A percentile compares a stretch with the other conserved stretches of the same genome.
Evolutionary conservation across 2,329 filamentous ascomycete species (phyloP).

Genomic region (Aspergillus melleus): DNA sequence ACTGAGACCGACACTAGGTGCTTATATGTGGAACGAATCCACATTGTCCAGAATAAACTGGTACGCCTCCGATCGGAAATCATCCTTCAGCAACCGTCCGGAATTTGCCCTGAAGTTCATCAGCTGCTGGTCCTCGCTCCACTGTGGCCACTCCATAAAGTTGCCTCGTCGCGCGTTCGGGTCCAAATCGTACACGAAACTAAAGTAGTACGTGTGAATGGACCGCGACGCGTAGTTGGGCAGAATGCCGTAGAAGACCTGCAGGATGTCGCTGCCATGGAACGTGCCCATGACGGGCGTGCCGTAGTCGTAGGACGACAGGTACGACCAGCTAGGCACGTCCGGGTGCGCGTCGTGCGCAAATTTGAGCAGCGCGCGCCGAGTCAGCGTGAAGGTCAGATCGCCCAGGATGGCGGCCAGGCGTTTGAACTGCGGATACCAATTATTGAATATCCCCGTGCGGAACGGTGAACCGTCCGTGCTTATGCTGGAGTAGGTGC

Average conservation of each 20-base stretch:
- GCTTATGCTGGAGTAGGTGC: slow-evolving; percentile 60
- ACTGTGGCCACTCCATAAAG: slow-evolving; percentile 56
- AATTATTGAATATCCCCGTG: slow-evolving; percentile 66
- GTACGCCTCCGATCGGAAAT: slow-evolving; percentile 50
- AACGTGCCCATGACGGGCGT: slow-evolving; percentile 74
- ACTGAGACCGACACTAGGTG: slow-evolving; percentile 6
- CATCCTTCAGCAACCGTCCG: slow-evolving; percentile 45
- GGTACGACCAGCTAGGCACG: slow-evolving; percentile 72
- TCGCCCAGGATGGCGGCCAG: slow-evolving; percentile 75
- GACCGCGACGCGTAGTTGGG: slow-evolving; percentile 62
- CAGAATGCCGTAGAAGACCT: slow-evolving; percentile 66
- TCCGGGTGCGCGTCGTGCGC: slow-evolving; percentile 51
- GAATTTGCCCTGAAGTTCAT: slow-evolving; percentile 48
- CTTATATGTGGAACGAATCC: slow-evolving; percentile 23
- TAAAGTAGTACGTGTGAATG: slow-evolving; percentile 69
- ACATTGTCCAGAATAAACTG: slow-evolving; percentile 37
- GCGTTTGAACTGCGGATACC: slow-evolving; percentile 76
- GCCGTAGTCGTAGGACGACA: slow-evolving; percentile 70
- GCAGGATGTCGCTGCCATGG: slow-evolving; percentile 68
- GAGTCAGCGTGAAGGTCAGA: slow-evolving; percentile 69
- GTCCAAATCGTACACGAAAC: slow-evolving; percentile 69
- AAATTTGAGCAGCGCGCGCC: slow-evolving; percentile 61
- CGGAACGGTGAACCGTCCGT: slow-evolving; percentile 69
- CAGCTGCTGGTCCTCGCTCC: slow-evolving; percentile 53
- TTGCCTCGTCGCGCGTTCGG: slow-evolving; percentile 59